These are phyloP conservation scores for Monilinia aucupariae DNA, from an alignment of 2,329 filamentous ascomycete species.

Conservation along the genomic window DNA sequence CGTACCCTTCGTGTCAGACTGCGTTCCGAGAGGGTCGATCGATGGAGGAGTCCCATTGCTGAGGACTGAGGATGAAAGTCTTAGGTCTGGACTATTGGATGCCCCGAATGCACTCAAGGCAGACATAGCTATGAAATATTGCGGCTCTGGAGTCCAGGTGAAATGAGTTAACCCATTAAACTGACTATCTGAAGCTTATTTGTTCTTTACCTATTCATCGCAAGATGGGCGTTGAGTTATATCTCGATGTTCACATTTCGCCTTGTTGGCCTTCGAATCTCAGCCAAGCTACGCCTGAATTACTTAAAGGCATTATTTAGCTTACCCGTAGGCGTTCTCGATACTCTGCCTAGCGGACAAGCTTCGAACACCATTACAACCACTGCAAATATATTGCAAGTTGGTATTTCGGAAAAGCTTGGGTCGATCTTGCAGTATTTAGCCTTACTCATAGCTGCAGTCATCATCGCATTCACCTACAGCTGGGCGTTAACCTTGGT, in stretches of 20 bases:
- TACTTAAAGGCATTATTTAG: constrained; percentile 60
- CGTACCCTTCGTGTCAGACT: not conserved
- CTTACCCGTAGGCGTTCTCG: constrained; percentile 63
- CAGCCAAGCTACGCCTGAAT: constrained; percentile 55
- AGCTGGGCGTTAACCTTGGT: constrained; percentile 57
- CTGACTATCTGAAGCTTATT: constrained; percentile 46
- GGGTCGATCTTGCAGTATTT: constrained; percentile 53
- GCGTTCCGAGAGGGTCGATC: no score
- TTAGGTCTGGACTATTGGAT: not conserved
- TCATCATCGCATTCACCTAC: constrained; percentile 51
- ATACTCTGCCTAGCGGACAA: constrained; percentile 51
- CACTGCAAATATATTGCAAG: constrained; percentile 57
- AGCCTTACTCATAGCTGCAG: constrained; percentile 47
- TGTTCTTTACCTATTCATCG: constrained; percentile 66
- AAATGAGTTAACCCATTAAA: not conserved
- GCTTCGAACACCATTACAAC: constrained; percentile 51
- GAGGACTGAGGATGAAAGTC: no score
- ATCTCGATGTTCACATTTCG: constrained; percentile 56
- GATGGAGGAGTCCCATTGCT: no score
- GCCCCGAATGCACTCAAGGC: not conserved
- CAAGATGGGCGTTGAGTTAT: constrained; percentile 58
- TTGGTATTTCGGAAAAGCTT: constrained; percentile 60
- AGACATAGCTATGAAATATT: not conserved
- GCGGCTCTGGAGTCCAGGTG: not conserved
- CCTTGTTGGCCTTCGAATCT: constrained; percentile 57